A percentile compares a stretch with the other conserved stretches of the same genome.
phyloP scores from a whole-genome alignment of 169 alveolate genomes.

The Toxoplasma gondii region DNA sequence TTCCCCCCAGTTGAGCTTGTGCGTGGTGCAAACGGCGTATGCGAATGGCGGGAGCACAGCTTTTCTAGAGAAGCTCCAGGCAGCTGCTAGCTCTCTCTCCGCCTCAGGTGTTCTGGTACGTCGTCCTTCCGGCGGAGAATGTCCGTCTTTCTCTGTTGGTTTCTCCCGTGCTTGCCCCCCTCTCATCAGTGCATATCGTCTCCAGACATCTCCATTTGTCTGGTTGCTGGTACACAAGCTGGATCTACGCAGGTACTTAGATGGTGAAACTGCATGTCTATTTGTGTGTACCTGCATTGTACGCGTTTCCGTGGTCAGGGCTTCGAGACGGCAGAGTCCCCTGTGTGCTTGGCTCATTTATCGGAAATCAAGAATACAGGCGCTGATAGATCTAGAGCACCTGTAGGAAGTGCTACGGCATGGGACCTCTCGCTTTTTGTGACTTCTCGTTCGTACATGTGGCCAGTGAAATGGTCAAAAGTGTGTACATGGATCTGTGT shows the following conservation, averaged over 20 bases:
- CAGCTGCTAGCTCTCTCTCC: not conserved
- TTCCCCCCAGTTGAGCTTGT: slow-evolving; percentile 65
- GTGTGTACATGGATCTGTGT: too few relatives aligned
- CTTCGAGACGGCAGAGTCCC: too few relatives aligned
- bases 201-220: too few relatives aligned
- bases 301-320: too few relatives aligned
- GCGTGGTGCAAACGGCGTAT: slow-evolving; percentile 90
- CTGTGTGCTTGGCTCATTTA: too few relatives aligned
- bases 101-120: not conserved
- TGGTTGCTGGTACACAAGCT: not conserved
- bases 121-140: not conserved
- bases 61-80: slow-evolving; percentile 47
- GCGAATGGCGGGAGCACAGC: slow-evolving; percentile 85
- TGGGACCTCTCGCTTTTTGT: too few relatives aligned
- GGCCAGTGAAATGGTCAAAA: too few relatives aligned
- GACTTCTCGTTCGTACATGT: too few relatives aligned
- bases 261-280: not conserved
- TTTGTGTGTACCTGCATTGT: not conserved
- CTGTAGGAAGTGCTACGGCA: too few relatives aligned
- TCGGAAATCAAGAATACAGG: too few relatives aligned
- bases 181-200: not conserved
- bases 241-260: not conserved
- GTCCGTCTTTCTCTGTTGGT: too few relatives aligned
- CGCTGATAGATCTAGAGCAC: too few relatives aligned
- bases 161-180: not conserved